These are phyloP conservation scores for Phytophthora constricta DNA, from an alignment of 352 stramenopile genomes.

Conservation along the genomic window DNA sequence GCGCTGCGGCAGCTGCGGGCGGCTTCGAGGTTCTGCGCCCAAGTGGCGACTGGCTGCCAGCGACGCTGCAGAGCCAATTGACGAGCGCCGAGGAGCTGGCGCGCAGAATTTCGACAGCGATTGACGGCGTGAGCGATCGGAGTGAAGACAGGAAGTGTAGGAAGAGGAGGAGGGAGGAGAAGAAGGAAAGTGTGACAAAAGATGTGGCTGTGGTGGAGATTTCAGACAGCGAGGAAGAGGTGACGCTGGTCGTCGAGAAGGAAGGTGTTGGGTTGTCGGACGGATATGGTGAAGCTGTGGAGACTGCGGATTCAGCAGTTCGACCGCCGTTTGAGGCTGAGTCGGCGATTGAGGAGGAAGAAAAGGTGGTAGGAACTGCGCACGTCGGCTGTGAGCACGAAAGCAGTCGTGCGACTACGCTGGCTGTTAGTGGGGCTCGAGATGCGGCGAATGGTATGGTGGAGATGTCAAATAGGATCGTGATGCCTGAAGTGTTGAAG, in stretches of 20 bases:
- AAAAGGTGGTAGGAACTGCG: background rate
- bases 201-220: background rate
- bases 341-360: conserved; percentile 7
- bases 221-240: background rate
- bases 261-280: too few relatives aligned
- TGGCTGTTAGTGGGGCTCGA: too few relatives aligned
- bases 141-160: background rate
- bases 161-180: background rate
- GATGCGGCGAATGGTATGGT: background rate
- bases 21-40: conserved; percentile 30
- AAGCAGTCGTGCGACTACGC: too few relatives aligned
- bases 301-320: too few relatives aligned
- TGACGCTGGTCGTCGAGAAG: too few relatives aligned
- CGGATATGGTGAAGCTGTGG: too few relatives aligned
- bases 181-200: background rate
- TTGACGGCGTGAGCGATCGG: conserved; percentile 1
- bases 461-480: background rate
- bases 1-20: conserved; percentile 34
- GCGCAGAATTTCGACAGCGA: background rate
- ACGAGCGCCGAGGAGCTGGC: conserved; percentile 24
- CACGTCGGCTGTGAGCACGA: too few relatives aligned
- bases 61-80: conserved; percentile 16
- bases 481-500: background rate
- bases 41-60: conserved; percentile 22
- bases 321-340: too few relatives aligned